Base-by-base conservation (phyloP, 1,284 basidiomycete genomes). In the Cutaneotrichosporon sp. region DNA sequence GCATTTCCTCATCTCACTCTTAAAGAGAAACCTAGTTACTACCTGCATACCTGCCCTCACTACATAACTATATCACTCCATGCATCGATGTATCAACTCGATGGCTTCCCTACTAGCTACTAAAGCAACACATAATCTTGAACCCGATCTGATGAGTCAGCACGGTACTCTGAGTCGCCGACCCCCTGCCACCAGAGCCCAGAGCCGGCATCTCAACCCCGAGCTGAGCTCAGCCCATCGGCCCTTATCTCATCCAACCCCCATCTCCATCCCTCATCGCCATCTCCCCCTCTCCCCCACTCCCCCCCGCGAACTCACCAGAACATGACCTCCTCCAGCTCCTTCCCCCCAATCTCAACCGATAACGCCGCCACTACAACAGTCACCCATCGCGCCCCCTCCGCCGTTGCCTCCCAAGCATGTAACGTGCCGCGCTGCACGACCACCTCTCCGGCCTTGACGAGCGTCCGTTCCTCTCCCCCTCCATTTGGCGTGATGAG, bases 371-470 rank as follows among this genome's bases (percentile, higher is more conserved):
- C 68, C 1, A 78, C 73, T 0, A 79, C 69, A 0, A 80, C 78
- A 7, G 75, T 75, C n/a, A 70, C 57, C 74, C 76, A 78, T 47
- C 74, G 71, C 7, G 72, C 75, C 0, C 79, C 79, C 38, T 77
- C 71, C 10, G 70, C 68, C 30, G 75, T 75, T 11, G 77, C 75
- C 62, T 76, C 67, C 79, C 78, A 81, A 5, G 73, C 78, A 70
- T 80, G 79, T 36, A 79, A 11, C 13, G 79, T 81, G 22, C 79
- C 79, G 10, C 73, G 68, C 68, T 81, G 79, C 2, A 81, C 69
- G 6, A 80, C 77, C 7, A 80, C 58, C 56, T 80, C 75, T 32
- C 78, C 79, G 11, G 73, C 71, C 26, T 65, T 70, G 1, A 78
- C 72, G 65, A 63, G 49, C 40, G 72, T 78, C 62, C 70, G 66